Conservation (phyloP, 164 flowering plant species). For the Platanus orientalis region DNA sequence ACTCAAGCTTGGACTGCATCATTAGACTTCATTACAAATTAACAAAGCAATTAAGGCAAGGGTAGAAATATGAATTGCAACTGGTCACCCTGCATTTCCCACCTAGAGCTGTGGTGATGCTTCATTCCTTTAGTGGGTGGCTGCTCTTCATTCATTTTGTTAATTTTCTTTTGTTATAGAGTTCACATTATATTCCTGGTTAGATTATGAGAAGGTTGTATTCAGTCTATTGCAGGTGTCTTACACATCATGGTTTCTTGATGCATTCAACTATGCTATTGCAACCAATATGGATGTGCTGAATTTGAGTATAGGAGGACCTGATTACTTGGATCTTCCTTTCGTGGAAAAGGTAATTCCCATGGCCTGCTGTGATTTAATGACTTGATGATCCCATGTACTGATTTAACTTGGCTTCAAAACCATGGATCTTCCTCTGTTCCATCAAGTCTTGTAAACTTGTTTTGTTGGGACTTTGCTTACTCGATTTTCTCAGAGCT, state of each 20-base stretch:
- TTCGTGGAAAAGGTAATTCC: constrained; percentile 88
- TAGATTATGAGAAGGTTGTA: constrained; percentile 63
- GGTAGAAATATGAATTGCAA: not conserved
- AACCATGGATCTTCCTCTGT: no score
- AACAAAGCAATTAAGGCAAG: not conserved
- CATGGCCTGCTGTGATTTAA: constrained; percentile 2
- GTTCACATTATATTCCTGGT: constrained; percentile 18
- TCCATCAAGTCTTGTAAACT: no score
- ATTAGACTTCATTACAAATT: no score
- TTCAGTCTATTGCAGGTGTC: constrained; percentile 99
- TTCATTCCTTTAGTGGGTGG: not conserved
- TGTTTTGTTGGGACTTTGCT: no score
- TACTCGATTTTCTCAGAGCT: no score
- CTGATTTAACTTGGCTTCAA: not conserved
- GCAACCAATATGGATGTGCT: constrained; percentile 94
- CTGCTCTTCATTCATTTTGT: not conserved
- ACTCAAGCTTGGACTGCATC: no score
- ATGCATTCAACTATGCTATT: constrained; percentile 98
- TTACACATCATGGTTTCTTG: constrained; percentile 99
- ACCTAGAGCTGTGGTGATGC: not conserved
- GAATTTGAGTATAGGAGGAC: constrained; percentile 98
- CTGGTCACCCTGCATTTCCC: not conserved
- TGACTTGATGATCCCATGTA: not conserved
- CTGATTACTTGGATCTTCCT: constrained; percentile 98
- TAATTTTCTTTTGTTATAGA: not conserved